Base-by-base conservation (phyloP, 169 alveolate species). In the Cryptosporidium felis region DNA sequence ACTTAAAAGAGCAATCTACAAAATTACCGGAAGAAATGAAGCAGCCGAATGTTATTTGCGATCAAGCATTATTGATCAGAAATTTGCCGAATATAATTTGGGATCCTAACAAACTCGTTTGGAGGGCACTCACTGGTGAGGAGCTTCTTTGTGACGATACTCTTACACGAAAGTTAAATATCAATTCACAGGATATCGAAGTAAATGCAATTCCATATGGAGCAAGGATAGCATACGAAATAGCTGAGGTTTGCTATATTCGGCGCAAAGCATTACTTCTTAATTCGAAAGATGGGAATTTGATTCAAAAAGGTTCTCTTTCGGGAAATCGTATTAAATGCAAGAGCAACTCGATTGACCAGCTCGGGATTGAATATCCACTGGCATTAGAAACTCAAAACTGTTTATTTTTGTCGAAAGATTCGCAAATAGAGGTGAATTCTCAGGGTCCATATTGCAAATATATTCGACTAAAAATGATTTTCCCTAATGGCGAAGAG, bases 201-300 rank as follows among this genome's bases (percentile, higher is more conserved):
- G 65, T 74, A 21, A 45, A 56, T 53, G 85, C 85, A 53, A 74
- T 40, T 3, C 67, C 58, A 4, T 74, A 74, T 34, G 85, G 85
- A 12, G 85, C 85, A 53, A 49, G 85, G 38, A 74, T 74, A 9
- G 85, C 85, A 30, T 74, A 74, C 41, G 85, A 74, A 40, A 74
- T 74, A 74, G 85, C 85, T 10, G 85, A 74, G n/a, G 85, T 74
- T 74, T 53, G 67, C 10, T 74, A 74, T 38, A 56, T 74, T 38
- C 66, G 85, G 3, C 46, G 67, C 5, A 74, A 74, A 74, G 85
- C 85, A 5, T 16, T 74, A 9, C 38, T 53, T 49, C 45, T 74
- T 26, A 74, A 53, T 23, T 53, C 85, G n/a, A 74, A 74, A 30
- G 85, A 61, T 5, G 1, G 40, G 16, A 49, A 36, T 21, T 2